phyloP scores from a whole-genome alignment of 176 grass and related monocot genomes.

The Bothriochloa decipiens region DNA sequence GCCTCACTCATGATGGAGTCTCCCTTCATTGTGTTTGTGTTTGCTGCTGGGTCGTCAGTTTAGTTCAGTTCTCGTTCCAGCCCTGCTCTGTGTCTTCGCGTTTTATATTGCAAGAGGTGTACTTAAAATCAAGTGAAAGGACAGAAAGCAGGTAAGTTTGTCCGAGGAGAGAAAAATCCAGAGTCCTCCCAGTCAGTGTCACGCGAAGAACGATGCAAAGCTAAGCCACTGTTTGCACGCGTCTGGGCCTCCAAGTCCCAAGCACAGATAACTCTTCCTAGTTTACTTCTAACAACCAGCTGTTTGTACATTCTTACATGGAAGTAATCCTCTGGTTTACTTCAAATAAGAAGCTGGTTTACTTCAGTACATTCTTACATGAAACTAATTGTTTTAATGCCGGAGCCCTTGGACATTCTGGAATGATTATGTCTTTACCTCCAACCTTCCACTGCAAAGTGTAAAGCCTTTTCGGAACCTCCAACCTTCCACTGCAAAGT shows the following conservation, averaged over 20 bases:
- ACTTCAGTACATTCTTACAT: background rate
- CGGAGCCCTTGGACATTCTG: too few relatives aligned
- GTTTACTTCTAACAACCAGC: background rate
- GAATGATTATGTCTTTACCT: background rate
- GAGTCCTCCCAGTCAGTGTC: constrained; percentile 15
- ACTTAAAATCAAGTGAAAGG: background rate
- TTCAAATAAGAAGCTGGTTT: background rate
- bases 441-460: background rate
- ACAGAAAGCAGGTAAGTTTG: too few relatives aligned
- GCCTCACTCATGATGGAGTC: background rate
- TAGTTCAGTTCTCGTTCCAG: background rate
- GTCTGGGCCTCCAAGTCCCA: background rate
- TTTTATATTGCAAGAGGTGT: background rate
- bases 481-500: background rate
- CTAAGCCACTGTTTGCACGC: background rate
- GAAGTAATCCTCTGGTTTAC: background rate
- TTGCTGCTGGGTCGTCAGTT: background rate
- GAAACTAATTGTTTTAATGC: too few relatives aligned
- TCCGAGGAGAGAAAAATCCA: background rate
- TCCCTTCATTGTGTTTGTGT: constrained; percentile 8
- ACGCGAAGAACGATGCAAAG: background rate
- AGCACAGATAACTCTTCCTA: background rate
- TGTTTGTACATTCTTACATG: background rate
- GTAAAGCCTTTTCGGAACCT: background rate
- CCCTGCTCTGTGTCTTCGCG: background rate